Percentiles rank a stretch among this genome's conserved stretches.
Conservation (phyloP, 257 asterid species). For the Solanum bukasovii region DNA sequence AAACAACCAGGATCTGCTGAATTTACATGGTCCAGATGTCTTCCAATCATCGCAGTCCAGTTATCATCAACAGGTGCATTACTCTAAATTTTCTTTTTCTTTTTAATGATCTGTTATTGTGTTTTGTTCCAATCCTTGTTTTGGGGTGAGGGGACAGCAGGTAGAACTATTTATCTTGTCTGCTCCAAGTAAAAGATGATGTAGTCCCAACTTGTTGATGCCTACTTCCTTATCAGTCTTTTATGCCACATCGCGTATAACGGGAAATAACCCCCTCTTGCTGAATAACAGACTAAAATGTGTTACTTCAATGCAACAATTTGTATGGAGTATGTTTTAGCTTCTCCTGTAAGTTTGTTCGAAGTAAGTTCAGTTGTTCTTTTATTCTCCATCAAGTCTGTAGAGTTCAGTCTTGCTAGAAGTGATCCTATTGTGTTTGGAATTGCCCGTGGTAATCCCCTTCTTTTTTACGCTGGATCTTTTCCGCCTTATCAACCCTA, state of each 20-base stretch:
- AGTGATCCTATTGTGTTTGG: background rate
- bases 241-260: background rate
- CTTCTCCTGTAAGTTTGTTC: background rate
- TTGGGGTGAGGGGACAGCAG: background rate
- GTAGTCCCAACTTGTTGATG: background rate
- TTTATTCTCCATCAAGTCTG: background rate
- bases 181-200: background rate
- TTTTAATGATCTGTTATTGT: background rate
- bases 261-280: background rate
- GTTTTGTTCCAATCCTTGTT: background rate
- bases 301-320: background rate
- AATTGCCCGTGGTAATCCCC: background rate
- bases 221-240: background rate
- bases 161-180: background rate
- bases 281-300: background rate
- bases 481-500: background rate
- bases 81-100: background rate
- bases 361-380: background rate
- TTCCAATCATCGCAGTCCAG: background rate
- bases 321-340: background rate
- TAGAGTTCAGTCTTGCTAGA: background rate
- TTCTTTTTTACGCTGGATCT: background rate
- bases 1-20: conserved; percentile 58
- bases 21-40: conserved; percentile 64
- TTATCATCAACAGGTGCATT: background rate